phyloP scores from a whole-genome alignment of 306 rosid genomes.

The Adenanthera pavonina region DNA sequence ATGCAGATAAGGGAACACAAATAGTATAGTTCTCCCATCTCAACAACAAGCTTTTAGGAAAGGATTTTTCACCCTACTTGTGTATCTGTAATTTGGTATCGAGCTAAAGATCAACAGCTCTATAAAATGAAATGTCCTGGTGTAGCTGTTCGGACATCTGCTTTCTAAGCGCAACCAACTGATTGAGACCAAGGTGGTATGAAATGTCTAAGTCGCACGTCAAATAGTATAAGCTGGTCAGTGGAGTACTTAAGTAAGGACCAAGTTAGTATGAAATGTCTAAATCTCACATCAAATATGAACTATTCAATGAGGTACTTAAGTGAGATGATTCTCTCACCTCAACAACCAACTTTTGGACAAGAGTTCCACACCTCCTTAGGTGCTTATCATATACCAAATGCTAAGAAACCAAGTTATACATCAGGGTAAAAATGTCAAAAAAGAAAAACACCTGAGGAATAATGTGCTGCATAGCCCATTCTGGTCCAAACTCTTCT shows the following conservation, averaged over 20 bases:
- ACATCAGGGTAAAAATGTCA: background rate
- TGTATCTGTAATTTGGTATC: background rate
- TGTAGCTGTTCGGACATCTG: background rate
- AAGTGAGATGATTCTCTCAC: background rate
- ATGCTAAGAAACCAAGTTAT: constrained; percentile 29
- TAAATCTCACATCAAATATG: background rate
- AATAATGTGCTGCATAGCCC: constrained; percentile 97
- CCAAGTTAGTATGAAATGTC: background rate
- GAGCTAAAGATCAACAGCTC: background rate
- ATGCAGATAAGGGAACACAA: background rate
- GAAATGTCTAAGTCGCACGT: background rate
- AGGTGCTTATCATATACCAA: background rate
- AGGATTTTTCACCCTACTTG: background rate
- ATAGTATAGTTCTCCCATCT: background rate
- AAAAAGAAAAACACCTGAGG: constrained; percentile 64
- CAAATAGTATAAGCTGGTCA: background rate
- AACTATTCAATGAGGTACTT: background rate
- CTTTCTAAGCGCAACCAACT: background rate
- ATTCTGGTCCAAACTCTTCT: constrained; percentile 97
- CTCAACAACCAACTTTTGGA: background rate
- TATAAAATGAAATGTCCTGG: background rate
- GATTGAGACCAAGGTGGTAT: background rate
- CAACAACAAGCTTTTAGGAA: background rate
- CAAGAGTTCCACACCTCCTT: background rate
- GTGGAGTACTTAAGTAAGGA: background rate